phyloP scores from a whole-genome alignment of 2,329 filamentous ascomycete species.

The Leptographium procerum region DNA sequence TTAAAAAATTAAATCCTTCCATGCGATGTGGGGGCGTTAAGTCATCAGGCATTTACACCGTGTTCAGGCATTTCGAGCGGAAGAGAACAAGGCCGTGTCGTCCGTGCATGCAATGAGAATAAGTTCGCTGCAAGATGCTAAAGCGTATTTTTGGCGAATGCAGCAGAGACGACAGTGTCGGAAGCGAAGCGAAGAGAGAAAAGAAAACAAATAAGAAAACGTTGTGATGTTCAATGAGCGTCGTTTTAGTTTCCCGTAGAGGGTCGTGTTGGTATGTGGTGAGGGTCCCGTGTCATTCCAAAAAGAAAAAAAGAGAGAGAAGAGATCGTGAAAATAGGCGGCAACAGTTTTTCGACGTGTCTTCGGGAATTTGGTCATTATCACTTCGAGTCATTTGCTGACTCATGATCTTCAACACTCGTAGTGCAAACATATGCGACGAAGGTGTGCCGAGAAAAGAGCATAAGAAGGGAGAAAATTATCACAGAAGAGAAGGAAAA shows the following conservation, averaged over 20 bases:
- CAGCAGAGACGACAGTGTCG: not conserved
- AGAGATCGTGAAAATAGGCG: slow-evolving; percentile 10
- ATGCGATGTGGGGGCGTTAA: slow-evolving; percentile 12
- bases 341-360: slow-evolving; percentile 7
- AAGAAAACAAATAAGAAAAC: not conserved
- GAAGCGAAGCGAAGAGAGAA: not conserved
- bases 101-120: not conserved
- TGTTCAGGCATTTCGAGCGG: slow-evolving; percentile 12
- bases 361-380: slow-evolving; percentile 8
- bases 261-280: slow-evolving; percentile 4
- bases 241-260: not conserved
- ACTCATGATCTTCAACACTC: not conserved
- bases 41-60: slow-evolving; percentile 16
- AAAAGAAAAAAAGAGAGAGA: not conserved
- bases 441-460: not conserved
- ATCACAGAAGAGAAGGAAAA: not conserved
- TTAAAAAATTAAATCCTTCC: slow-evolving; percentile 15
- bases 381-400: slow-evolving; percentile 7
- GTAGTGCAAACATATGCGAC: not conserved
- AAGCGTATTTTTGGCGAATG: not conserved
- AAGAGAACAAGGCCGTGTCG: not conserved
- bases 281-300: slow-evolving; percentile 10
- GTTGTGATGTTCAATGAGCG: not conserved
- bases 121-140: not conserved
- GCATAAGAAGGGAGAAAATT: not conserved